Evolutionary conservation across 345 rosid species (phyloP).

Genomic region (Eucalyptus caleyi): DNA sequence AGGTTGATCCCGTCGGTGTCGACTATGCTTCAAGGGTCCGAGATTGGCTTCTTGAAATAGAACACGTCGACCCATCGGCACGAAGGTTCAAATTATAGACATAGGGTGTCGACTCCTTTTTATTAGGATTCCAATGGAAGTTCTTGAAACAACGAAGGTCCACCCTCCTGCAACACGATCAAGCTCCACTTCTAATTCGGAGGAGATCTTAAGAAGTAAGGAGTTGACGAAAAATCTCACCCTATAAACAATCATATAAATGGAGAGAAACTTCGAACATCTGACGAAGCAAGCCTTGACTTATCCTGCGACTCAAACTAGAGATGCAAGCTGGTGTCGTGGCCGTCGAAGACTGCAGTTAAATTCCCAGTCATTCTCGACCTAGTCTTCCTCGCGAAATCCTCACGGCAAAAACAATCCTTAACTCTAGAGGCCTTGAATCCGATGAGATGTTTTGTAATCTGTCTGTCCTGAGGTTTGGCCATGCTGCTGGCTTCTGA

Average conservation of each 20-base stretch:
- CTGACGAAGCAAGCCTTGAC: neutral
- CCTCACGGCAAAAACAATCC: neutral
- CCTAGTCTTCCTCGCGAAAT: neutral
- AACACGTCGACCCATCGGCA: neutral
- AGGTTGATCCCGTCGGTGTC: neutral
- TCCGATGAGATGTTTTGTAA: constrained; percentile 1
- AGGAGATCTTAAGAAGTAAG: neutral
- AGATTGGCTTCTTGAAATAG: neutral
- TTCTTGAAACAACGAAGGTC: neutral
- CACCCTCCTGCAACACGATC: neutral
- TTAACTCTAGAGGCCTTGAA: neutral
- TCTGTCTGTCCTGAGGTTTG: neutral
- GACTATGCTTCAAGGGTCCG: neutral
- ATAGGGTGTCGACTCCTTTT: neutral
- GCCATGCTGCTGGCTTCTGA: neutral
- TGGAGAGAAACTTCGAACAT: neutral
- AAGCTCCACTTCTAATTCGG: neutral
- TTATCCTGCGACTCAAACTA: neutral
- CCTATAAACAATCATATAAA: neutral
- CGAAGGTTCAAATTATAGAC: neutral
- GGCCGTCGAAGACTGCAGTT: neutral
- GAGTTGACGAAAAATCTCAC: neutral
- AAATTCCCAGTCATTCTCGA: neutral
- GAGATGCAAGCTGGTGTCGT: neutral
- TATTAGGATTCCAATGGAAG: neutral